Percentiles rank a stretch among this genome's conserved stretches.
These are phyloP conservation scores for Neocucurbitaria cava DNA, from an alignment of 2,329 filamentous ascomycete species.

Conservation along the genomic window DNA sequence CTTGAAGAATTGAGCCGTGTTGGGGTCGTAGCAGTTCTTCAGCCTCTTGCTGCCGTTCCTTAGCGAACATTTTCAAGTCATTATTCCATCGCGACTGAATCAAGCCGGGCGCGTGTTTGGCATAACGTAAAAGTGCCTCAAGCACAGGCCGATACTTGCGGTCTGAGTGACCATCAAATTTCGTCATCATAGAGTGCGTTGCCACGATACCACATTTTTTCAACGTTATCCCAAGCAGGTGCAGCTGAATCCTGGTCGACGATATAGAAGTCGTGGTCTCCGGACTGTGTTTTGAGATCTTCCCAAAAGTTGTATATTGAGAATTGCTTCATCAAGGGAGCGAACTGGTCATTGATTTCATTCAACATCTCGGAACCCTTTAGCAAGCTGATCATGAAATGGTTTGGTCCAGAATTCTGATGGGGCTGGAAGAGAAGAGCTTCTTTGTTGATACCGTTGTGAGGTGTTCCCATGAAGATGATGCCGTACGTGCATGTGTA, in stretches of 20 bases:
- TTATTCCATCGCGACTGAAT: slow-evolving; percentile 18
- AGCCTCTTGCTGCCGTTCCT: slow-evolving; percentile 19
- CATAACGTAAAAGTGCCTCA: slow-evolving; percentile 28
- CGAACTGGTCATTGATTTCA: slow-evolving; percentile 26
- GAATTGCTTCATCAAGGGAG: slow-evolving; percentile 25
- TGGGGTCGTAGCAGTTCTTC: slow-evolving; percentile 19
- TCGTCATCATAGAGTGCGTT: slow-evolving; percentile 37
- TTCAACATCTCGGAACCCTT: slow-evolving; percentile 28
- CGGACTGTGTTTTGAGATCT: slow-evolving; percentile 19
- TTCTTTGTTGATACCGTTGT: slow-evolving; percentile 21
- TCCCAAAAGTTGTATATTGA: slow-evolving; percentile 34
- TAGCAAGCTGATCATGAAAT: slow-evolving; percentile 21
- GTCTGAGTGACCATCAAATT: slow-evolving; percentile 22
- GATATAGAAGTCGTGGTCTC: slow-evolving; percentile 18
- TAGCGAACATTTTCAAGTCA: slow-evolving; percentile 16
- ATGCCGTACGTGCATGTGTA: slow-evolving; percentile 74
- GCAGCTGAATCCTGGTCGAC: slow-evolving; percentile 35
- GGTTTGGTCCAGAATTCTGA: slow-evolving; percentile 12
- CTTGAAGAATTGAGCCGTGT: slow-evolving; percentile 5
- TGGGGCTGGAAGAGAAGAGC: slow-evolving; percentile 9
- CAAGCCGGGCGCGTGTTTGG: slow-evolving; percentile 13
- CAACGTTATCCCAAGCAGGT: slow-evolving; percentile 27
- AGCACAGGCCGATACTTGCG: slow-evolving; percentile 23
- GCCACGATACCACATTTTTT: slow-evolving; percentile 31
- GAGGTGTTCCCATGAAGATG: slow-evolving; percentile 27